Base-by-base conservation (phyloP, 2,329 filamentous ascomycete genomes). In the Gnomoniopsis sp. region DNA sequence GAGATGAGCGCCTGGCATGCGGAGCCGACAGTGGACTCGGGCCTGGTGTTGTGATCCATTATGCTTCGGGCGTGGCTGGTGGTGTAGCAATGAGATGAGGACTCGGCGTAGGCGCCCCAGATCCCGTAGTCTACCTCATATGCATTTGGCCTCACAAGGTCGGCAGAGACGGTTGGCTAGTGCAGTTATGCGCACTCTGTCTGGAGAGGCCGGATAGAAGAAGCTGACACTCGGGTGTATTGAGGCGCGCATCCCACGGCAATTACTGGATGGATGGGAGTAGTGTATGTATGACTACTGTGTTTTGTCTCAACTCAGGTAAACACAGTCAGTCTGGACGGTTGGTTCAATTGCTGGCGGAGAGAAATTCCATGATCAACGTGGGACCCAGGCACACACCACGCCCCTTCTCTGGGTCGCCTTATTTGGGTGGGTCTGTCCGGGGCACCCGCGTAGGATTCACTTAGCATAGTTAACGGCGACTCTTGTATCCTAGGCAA, bases 1-100 rank as follows among this genome's bases (percentile, higher is more conserved):
- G 58, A 44, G 11, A 65, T 38, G 19, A 65, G 59, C 3, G 62
- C 55, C 38, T 65, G 52, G 48, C 64, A 65, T n/a, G 57, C 60
- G 23, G 57, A 53, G 14, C 49, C 53, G 57, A 62, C 54, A 44
- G 58, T 56, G 57, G 57, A 59, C 26, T n/a, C 34, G 17, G 44
- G 53, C 23, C 57, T 52, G 46, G 22, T 47, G 38, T 36, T 36
- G 49, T 36, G 22, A 15, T 55, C 53, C 53, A 55, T 56, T 41
- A 47, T 56, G 33, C 6, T 6, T 21, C 15, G 8, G 3, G 12
- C 8, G 2, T 17, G 41, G 7, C 4, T 6, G 17, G 41, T 11
- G n/a, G n/a, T 44, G 43, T 44, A 33, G n/a, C 12, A 43, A 48
- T 17, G 30, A 49, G 44, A 49, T 23, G 53, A 33, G 44, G 33